Conservation (phyloP, 495 filamentous ascomycete species). For the Clohesyomyces aquaticus region DNA sequence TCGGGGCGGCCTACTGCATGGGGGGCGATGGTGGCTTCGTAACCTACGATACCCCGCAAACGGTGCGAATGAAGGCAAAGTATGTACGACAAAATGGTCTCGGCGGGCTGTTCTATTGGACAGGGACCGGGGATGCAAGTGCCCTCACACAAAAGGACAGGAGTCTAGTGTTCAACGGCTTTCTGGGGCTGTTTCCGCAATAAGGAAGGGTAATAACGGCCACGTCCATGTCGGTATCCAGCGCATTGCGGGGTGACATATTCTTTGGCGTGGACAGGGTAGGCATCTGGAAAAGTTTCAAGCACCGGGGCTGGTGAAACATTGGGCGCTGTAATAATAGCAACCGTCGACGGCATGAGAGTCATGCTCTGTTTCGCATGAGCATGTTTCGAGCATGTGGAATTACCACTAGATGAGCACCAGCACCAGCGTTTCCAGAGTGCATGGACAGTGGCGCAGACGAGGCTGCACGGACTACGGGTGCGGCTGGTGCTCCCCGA, state of each 20-base stretch:
- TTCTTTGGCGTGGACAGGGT: not conserved
- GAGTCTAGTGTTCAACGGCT: constrained; percentile 63
- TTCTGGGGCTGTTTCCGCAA: constrained; percentile 38
- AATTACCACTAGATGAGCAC: too few species aligned
- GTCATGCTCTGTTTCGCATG: not conserved
- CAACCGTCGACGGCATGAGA: not conserved
- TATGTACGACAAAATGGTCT: constrained; percentile 76
- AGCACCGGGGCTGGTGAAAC: not conserved
- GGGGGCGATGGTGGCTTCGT: constrained; percentile 86
- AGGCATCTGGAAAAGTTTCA: constrained; percentile 1
- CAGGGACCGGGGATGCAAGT: constrained; percentile 75
- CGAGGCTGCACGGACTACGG: too few species aligned
- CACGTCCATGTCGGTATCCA: constrained; percentile 4
- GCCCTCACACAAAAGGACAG: constrained; percentile 45
- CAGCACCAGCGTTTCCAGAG: too few species aligned
- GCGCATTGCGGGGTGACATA: constrained; percentile 11
- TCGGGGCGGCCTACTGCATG: constrained; percentile 74
- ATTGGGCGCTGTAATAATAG: not conserved
- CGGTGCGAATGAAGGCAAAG: constrained; percentile 81
- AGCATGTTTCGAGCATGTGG: not conserved
- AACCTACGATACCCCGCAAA: constrained; percentile 82
- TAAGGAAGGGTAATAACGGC: constrained; percentile 15
- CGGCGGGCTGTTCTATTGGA: constrained; percentile 90
- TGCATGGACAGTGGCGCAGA: too few species aligned
- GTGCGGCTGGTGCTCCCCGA: too few species aligned